These are phyloP conservation scores for Microsporum ferrugineum DNA, from an alignment of 2,329 filamentous ascomycete genomes.

Conservation along the genomic window DNA sequence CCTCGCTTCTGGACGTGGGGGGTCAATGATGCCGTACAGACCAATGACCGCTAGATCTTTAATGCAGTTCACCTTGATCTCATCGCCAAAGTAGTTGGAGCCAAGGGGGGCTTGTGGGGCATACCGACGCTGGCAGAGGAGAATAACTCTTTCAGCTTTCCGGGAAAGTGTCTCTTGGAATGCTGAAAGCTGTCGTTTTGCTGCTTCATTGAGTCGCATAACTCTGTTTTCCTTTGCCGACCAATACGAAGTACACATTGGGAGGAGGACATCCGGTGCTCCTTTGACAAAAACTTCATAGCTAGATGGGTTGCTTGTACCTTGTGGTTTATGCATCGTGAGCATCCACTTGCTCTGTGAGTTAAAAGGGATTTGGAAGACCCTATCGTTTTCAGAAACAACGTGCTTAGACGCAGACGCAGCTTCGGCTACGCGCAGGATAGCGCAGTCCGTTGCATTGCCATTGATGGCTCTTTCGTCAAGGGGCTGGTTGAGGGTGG, in stretches of 20 bases:
- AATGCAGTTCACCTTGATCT: constrained; percentile 43
- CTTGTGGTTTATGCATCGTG: constrained; percentile 42
- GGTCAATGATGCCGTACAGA: constrained; percentile 49
- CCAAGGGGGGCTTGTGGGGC: constrained; percentile 38
- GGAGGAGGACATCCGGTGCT: constrained; percentile 61
- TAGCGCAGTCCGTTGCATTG: constrained; percentile 64
- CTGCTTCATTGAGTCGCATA: constrained; percentile 38
- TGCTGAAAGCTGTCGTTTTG: constrained; percentile 40
- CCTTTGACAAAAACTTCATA: constrained; percentile 56
- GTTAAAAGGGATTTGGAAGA: constrained; percentile 63
- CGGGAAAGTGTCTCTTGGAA: constrained; percentile 59
- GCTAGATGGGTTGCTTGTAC: background rate
- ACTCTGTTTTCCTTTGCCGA: constrained; percentile 46
- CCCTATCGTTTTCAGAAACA: constrained; percentile 51
- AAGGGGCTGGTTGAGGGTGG: constrained; percentile 49
- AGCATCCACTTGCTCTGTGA: constrained; percentile 79
- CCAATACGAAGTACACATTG: constrained; percentile 54
- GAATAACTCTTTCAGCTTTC: constrained; percentile 56
- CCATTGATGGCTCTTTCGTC: constrained; percentile 55
- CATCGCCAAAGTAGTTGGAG: constrained; percentile 42
- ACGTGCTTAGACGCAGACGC: constrained; percentile 51
- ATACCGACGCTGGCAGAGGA: constrained; percentile 52
- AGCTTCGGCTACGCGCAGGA: constrained; percentile 58
- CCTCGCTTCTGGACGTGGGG: constrained; percentile 54
- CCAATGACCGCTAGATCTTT: constrained; percentile 43